Percentiles rank a stretch among this genome's conserved stretches.
Evolutionary conservation across 192 early-diverging fungal species (phyloP).

Genomic region (Coemansia brasiliensis): DNA sequence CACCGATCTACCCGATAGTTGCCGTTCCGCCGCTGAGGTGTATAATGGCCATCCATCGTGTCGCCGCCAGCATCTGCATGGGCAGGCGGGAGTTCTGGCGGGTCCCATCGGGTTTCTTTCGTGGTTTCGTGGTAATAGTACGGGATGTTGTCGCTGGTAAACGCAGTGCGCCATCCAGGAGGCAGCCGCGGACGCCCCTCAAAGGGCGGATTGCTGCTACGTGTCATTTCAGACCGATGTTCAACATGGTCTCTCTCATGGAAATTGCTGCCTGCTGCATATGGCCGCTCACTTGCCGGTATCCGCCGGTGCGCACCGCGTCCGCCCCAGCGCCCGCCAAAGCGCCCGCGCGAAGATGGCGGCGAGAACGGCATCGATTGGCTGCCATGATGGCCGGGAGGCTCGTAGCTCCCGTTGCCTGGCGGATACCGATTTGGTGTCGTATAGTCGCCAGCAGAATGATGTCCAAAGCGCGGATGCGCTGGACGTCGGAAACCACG

Average conservation of each 20-base stretch:
- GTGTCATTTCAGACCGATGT: conserved; percentile 5
- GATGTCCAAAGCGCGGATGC: not conserved
- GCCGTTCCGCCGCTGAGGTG: not conserved
- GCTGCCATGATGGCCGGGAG: not conserved
- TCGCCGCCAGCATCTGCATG: not conserved
- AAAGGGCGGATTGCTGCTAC: conserved; percentile 9
- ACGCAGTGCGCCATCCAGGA: conserved; percentile 47
- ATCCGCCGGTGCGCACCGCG: not conserved
- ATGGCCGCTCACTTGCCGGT: not conserved
- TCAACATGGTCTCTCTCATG: not conserved
- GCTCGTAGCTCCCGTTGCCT: too few species aligned
- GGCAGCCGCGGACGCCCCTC: conserved; percentile 21
- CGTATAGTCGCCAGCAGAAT: not conserved
- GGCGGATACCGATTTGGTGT: not conserved
- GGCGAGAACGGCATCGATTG: not conserved
- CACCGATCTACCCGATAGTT: not conserved
- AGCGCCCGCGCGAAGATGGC: not conserved
- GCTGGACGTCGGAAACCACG: conserved; percentile 3
- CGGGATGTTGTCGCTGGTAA: conserved; percentile 25
- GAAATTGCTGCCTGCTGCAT: not conserved
- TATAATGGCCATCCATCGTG: not conserved
- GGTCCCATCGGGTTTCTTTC: conserved; percentile 51
- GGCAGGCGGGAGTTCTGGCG: conserved; percentile 16
- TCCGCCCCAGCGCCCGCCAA: not conserved
- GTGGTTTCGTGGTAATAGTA: conserved; percentile 57